These are phyloP conservation scores for Medicago arabica DNA, from an alignment of 306 rosid species.

Conservation along the genomic window DNA sequence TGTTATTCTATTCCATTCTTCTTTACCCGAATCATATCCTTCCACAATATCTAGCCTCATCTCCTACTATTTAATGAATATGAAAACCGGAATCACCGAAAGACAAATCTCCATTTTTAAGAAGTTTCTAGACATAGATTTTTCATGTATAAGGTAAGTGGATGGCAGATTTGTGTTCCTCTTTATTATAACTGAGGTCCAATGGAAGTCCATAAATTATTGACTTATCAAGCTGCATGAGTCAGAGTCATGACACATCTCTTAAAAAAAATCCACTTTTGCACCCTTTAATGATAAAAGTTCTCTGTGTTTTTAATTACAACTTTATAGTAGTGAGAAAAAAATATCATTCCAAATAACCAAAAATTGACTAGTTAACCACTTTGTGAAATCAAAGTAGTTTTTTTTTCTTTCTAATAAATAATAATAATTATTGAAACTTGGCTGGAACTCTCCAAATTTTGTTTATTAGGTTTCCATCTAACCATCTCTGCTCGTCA, in stretches of 20 bases:
- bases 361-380: background rate
- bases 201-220: conserved; percentile 7
- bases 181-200: conserved; percentile 32
- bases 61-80: conserved; percentile 14
- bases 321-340: background rate
- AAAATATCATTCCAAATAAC: background rate
- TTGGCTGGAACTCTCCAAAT: conserved; percentile 15
- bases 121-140: background rate
- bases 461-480: conserved; percentile 28
- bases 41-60: conserved; percentile 11
- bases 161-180: conserved; percentile 33
- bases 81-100: conserved; percentile 19
- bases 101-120: background rate
- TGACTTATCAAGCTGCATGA: conserved; percentile 10
- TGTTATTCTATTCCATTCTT: conserved; percentile 36
- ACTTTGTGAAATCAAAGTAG: conserved; percentile 8
- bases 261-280: background rate
- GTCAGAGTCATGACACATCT: conserved; percentile 14
- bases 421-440: conserved; percentile 15
- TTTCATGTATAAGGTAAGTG: conserved; percentile 15
- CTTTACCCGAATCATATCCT: conserved; percentile 6
- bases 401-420: background rate
- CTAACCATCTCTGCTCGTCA: conserved; percentile 33
- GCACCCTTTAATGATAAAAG: background rate
- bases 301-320: background rate